Evolutionary conservation across 1,284 basidiomycete genomes (phyloP).

Genomic region (Xerocomus cyaneibrunnescens): DNA sequence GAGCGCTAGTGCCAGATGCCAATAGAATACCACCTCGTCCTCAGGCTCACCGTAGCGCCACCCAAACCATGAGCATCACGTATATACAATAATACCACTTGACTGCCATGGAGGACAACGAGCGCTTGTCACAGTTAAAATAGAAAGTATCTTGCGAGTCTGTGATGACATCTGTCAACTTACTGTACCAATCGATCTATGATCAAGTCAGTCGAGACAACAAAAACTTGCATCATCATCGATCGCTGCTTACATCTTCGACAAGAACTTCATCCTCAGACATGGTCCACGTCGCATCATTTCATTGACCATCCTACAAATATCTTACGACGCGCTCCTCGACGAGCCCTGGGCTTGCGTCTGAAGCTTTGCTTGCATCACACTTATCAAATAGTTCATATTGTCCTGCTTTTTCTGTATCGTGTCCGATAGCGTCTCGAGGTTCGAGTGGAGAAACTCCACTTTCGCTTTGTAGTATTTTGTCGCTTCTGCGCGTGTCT

Average conservation of each 20-base stretch:
- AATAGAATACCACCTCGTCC: neutral
- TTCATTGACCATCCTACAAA: neutral
- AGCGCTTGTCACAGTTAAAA: neutral
- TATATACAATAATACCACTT: neutral
- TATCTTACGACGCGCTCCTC: slow-evolving; percentile 23
- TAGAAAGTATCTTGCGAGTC: neutral
- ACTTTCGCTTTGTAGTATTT: slow-evolving; percentile 78
- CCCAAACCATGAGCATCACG: neutral
- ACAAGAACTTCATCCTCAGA: neutral
- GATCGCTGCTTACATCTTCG: neutral
- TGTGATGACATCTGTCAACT: slow-evolving; percentile 7
- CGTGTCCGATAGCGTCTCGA: slow-evolving; percentile 81
- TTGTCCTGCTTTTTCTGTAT: slow-evolving; percentile 90
- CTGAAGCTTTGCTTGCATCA: slow-evolving; percentile 79
- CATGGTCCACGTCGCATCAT: neutral
- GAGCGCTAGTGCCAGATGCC: too few species aligned
- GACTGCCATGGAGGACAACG: neutral
- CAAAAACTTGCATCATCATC: neutral
- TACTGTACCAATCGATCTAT: neutral
- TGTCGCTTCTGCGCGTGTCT: slow-evolving; percentile 79
- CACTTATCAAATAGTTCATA: slow-evolving; percentile 67
- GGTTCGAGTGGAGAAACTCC: slow-evolving; percentile 75
- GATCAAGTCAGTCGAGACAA: neutral
- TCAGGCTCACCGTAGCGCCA: neutral
- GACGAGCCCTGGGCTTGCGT: slow-evolving; percentile 39